Evolutionary conservation across 371 early-diverging fungal genomes (phyloP), one percentile per base, ranked within the genome.

Genomic region (Circinella minor): DNA sequence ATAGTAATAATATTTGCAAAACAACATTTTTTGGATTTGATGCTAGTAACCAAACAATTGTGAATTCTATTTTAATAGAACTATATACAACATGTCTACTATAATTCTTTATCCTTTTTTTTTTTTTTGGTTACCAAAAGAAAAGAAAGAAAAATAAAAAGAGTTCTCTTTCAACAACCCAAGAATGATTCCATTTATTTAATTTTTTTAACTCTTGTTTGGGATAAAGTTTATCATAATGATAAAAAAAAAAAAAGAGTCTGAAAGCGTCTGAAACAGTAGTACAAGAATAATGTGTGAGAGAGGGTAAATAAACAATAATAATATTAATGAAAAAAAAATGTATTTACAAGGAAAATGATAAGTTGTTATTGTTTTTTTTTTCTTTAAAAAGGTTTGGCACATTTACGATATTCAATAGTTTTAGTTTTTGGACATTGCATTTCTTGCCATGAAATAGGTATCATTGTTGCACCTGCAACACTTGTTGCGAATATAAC

Each of bases 391-490:
- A 76, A 69, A 0, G 96, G 95, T 79, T 97, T 98, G 34, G 98
- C 97, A 72, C 98, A 98, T 83, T 98, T 98, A 65, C 98, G 86
- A 69, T 87, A 87, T 74, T 97, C 98, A 46, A 94, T 86, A 0
- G 82, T 86, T 72, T 90, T 88, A 3, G 98, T 97, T 74, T 91
- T 93, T 13, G 99, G 93, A 75, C 97, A 96, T 69, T 96, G 92
- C 99, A 98, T 98, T 73, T 96, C 91, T 77, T 97, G 93, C 99
- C 99, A 98, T 39, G 95, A 95, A 57, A 97, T 90, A 3, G 99
- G 99, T 49, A 97, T 86, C 96, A 98, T 93, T 0, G 96, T 90
- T 49, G 90, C 91, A 51, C 97, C 95, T 55, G 94, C 92, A 15
- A 90, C 84, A 79, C 96, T 95, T 55, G 91, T 92, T 9, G 98